Evolutionary conservation across 148 eudicot species (phyloP), one percentile per base, ranked within the genome.

Genomic region (Camellia granthamiana): DNA sequence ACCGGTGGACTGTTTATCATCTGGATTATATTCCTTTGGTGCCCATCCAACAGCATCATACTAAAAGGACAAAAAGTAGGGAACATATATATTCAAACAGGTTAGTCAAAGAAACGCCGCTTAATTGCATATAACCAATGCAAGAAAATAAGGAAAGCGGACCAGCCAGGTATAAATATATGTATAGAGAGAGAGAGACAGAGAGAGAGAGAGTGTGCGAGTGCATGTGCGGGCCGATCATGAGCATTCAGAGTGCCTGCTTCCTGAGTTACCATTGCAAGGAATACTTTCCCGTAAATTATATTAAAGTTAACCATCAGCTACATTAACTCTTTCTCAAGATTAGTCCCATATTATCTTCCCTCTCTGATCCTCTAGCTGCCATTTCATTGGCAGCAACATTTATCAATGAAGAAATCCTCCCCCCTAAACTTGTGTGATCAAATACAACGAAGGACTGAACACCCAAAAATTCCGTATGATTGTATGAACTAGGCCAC

Each of bases 31-130:
- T 88, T 96, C 99, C 84, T 96, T 96, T 42, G 99, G 99, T 67
- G 99, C 95, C 99, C 99, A 96, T 59, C 97, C 99, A 84, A 88
- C 90, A 80, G 95, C 94, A 87, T 96, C 98, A 80, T 96, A 96
- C 99, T 96, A 79, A 43, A 71, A 66, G 44, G 80, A 77, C 69
- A 2, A 74, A 78, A 75, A 55, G 44, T 9, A 16, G 11, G 56
- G 47, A 75, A 42, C 23, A 30, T 38, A 41, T 49, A 8, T 16
- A 66, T 49, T 69, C 52, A 52, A 44, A 63, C 51, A 51, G 58
- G 21, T 43, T 21, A 23, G 58, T 49, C 65, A 51, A 38, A 41
- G 46, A 47, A 6, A 69, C 7, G 18, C 2, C 14, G 65, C 38
- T 16, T 63, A 43, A 72, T n/a, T 23, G 9, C 68, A 21, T 47